phyloP scores from a whole-genome alignment of 345 rosid genomes.

The Punica granatum region DNA sequence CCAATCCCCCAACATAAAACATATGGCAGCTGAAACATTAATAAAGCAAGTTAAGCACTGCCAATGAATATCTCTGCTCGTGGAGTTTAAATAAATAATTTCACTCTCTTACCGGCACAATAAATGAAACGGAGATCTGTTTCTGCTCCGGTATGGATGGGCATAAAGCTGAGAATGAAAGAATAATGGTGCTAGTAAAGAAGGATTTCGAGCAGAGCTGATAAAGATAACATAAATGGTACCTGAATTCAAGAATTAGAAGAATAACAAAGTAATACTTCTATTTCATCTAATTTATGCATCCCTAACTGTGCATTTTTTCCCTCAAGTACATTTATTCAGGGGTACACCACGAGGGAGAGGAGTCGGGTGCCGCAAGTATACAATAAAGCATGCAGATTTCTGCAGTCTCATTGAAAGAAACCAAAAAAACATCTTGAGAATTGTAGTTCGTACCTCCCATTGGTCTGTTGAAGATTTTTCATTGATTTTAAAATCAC shows the following conservation, averaged over 20 bases:
- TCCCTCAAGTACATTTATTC: background rate
- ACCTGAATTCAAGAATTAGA: background rate
- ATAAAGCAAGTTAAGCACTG: background rate
- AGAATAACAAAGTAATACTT: background rate
- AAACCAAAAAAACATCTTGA: too few species aligned
- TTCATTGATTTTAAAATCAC: constrained; percentile 54
- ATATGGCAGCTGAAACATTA: constrained; percentile 71
- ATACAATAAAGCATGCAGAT: background rate
- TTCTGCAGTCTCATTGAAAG: too few species aligned
- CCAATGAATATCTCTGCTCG: constrained; percentile 4
- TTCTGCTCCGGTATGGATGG: constrained; percentile 79
- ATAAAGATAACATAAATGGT: background rate
- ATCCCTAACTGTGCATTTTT: background rate
- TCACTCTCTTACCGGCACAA: constrained; percentile 75
- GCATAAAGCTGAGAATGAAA: constrained; percentile 61
- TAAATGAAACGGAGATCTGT: constrained; percentile 79
- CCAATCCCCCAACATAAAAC: constrained; percentile 74
- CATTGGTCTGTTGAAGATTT: constrained; percentile 80
- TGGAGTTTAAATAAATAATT: constrained; percentile 7
- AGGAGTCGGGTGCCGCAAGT: background rate
- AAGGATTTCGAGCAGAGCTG: background rate
- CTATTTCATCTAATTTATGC: background rate
- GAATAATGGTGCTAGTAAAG: background rate
- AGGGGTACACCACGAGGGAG: background rate
- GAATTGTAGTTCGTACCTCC: constrained; percentile 43